Evolutionary conservation across 345 rosid genomes (phyloP).

Genomic region (Odontarrhena argentea): DNA sequence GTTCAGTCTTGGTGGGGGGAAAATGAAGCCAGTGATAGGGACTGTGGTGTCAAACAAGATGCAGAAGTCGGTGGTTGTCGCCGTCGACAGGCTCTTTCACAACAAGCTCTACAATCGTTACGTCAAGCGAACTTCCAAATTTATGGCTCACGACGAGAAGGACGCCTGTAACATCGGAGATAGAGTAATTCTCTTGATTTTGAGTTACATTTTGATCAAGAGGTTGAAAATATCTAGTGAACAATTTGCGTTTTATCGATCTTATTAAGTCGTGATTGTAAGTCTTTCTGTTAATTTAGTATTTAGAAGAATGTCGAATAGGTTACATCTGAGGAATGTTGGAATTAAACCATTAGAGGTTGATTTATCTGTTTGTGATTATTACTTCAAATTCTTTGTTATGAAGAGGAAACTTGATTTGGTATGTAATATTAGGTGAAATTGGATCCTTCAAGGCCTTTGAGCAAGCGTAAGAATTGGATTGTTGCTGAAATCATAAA

Average conservation of each 20-base stretch:
- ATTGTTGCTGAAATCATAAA: constrained; percentile 85
- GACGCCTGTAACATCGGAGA: constrained; percentile 83
- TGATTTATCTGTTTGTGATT: no score
- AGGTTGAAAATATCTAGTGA: no score
- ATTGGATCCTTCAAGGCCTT: constrained; percentile 92
- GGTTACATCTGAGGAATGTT: no score
- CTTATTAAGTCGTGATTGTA: no score
- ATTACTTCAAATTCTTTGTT: no score
- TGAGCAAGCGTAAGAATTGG: constrained; percentile 63
- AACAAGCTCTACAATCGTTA: constrained; percentile 76
- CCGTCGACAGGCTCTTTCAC: constrained; percentile 85
- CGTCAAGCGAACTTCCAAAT: constrained; percentile 89
- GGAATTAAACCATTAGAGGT: no score
- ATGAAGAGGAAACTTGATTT: no score
- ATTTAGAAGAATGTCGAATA: no score
- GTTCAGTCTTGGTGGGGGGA: background rate
- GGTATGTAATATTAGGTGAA: constrained; percentile 13
- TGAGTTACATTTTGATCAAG: background rate
- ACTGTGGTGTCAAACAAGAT: constrained; percentile 49
- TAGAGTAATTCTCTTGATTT: constrained; percentile 33
- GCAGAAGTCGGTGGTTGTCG: constrained; percentile 76
- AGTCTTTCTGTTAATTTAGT: no score
- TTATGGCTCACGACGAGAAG: constrained; percentile 93
- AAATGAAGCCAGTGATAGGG: constrained; percentile 21
- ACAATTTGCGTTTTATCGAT: no score